Evolutionary conservation across 495 filamentous ascomycete genomes (phyloP), one percentile per base, ranked within the genome.

Genomic region (Hapsidospora chrysogenum): DNA sequence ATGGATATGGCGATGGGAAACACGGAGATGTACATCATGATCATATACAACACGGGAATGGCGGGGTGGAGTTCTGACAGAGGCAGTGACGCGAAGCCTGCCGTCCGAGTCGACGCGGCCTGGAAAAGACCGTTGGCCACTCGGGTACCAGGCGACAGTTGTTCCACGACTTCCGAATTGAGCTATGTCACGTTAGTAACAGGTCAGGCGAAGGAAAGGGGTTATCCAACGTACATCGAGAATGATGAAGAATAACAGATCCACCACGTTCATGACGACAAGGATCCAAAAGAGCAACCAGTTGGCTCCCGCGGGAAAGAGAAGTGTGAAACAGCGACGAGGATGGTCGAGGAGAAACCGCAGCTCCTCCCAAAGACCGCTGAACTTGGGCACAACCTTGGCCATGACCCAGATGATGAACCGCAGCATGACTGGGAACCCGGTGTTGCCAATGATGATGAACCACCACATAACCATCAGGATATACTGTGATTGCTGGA

Each of bases 1-100:
- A 92, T 73, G 30, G 77, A 85, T 37, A 94, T 92, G 39, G 85
- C 85, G 44, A 92, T 85, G n/a, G 85, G 85, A 43, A 87, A 81
- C 23, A 89, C 79, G 35, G 85, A 86, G 39, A 94, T 92, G 50
- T 94, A 94, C 85, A 94, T 94, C 85, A 94, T 94, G 52, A 94
- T 72, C 49, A 92, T 47, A 55, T 89, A 87, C 13, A 81, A 87
- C 10, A 86, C 80, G 46, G 92, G 85, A 13, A 92, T 80, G 1
- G 77, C 85, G 2, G 85, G 85, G 45, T 93, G 85, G 11, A 93
- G 63, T 1, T 61, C 54, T 6, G 78, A 57, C 16, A 93, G 52
- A 40, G 74, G 76, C 41, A 89, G 65, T 17, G 78, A 74, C 9
- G 76, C 55, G 43, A 87, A 87, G 3, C 85, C 85, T 3, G 85